phyloP scores from a whole-genome alignment of 1,284 basidiomycete genomes.

The Ceratobasidium sp. region DNA sequence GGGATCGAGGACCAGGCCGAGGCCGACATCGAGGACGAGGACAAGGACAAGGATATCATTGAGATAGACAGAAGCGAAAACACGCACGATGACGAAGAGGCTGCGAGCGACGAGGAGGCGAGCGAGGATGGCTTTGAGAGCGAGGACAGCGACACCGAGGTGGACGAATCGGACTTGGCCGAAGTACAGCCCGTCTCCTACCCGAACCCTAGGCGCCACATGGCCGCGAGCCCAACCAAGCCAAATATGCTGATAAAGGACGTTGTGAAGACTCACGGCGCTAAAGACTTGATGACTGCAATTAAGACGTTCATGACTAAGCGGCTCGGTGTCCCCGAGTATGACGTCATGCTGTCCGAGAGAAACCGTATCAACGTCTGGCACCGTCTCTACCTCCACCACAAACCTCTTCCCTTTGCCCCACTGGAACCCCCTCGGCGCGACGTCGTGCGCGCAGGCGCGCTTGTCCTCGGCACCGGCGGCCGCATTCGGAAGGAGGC shows the following conservation, averaged over 20 bases:
- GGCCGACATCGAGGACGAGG: not conserved
- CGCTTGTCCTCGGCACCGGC: not conserved
- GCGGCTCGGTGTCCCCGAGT: not conserved
- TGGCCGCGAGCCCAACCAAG: not conserved
- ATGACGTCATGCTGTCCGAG: not conserved
- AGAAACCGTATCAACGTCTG: not conserved
- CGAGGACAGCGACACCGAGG: too few species aligned
- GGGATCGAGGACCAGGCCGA: too few species aligned
- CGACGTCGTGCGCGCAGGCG: conserved; percentile 22
- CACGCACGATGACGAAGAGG: too few species aligned
- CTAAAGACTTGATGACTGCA: not conserved
- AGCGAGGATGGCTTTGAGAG: not conserved
- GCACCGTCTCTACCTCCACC: conserved; percentile 20
- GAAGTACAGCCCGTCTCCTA: not conserved
- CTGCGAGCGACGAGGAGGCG: not conserved
- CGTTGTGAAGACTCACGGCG: not conserved
- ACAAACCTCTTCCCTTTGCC: conserved; percentile 9
- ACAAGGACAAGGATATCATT: too few species aligned
- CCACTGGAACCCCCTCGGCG: too few species aligned
- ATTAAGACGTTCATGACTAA: not conserved
- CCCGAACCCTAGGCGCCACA: not conserved
- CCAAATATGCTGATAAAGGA: not conserved
- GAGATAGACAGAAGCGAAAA: not conserved
- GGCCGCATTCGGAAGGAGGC: not conserved
- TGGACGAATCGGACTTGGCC: too few species aligned